Base-by-base conservation (phyloP, 441 rosid genomes). In the Aleurites moluccanus region DNA sequence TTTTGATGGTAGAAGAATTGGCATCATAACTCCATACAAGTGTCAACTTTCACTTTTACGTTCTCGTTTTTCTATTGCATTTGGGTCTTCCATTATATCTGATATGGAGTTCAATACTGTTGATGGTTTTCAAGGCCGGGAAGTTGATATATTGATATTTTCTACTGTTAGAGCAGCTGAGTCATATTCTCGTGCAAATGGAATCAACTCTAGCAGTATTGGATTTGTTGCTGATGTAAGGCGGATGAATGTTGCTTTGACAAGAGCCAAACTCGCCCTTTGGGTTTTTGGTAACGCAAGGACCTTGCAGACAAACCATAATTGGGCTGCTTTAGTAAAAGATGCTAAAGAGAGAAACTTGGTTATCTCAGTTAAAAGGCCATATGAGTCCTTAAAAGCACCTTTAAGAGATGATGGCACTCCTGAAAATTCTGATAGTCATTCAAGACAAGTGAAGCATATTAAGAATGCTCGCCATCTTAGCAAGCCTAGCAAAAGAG, bases 51-150 rank as follows among this genome's bases (percentile, higher is more conserved):
- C 94, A 5, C 85, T 90, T 64, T 75, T 92, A 86, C 98, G 96
- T 69, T 89, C 92, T 80, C 89, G 90, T 45, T 90, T 94, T 85
- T 81, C 88, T 38, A 78, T 71, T 79, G 89, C 89, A 69, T 91
- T 96, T 85, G 99, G 98, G 76, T 79, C 99, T 73, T 82, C 93
- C 79, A 86, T 83, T 66, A 78, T 80, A 35, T 88, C 93, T 72
- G 89, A 92, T 75, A 94, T 96, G 88, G 99, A 94, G 76, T 86
- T 96, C 72, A 96, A 90, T 78, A 96, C 99, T 16, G 92, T 94
- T 59, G 99, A 94, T 73, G 99, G 99, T 63, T 96, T 96, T 87
- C 99, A 96, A 82, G 98, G 98, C 66, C 83, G 97, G 63, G 99
- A 96, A 84, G 97, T 94, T 77, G 98, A 92, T 82, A 86, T 94